Conservation (phyloP, 2,329 filamentous ascomycete genomes). For the Cadophora gregata region DNA sequence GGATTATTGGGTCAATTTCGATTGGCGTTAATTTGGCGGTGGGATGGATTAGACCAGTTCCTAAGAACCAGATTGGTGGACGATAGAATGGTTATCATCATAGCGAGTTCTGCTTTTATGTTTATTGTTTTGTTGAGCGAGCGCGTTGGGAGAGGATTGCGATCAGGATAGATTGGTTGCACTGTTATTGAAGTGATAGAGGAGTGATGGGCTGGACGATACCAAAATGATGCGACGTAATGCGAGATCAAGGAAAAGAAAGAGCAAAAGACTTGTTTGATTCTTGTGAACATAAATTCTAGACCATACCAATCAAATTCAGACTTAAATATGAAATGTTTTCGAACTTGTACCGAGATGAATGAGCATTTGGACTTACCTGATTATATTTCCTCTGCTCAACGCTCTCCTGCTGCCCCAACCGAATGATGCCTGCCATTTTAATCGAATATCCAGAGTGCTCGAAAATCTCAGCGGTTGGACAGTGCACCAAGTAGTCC, state of each 20-base stretch:
- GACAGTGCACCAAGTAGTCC: too few relatives aligned
- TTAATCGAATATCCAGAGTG: too few relatives aligned
- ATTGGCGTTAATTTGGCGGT: slow-evolving; percentile 73
- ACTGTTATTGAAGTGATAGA: not conserved
- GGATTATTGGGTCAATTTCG: slow-evolving; percentile 81
- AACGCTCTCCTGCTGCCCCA: too few relatives aligned
- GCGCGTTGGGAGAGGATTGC: not conserved
- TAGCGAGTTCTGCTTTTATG: not conserved
- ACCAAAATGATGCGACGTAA: not conserved
- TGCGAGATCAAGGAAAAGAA: not conserved
- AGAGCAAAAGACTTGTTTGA: not conserved
- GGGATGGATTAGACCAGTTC: slow-evolving; percentile 65
- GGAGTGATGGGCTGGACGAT: not conserved
- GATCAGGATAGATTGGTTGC: not conserved
- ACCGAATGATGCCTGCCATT: too few relatives aligned
- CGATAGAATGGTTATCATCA: slow-evolving; percentile 16
- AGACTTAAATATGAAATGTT: too few relatives aligned
- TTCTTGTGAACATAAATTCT: not conserved
- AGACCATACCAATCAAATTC: not conserved
- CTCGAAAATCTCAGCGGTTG: too few relatives aligned
- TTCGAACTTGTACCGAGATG: too few relatives aligned
- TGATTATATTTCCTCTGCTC: too few relatives aligned
- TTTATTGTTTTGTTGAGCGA: not conserved
- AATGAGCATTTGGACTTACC: too few relatives aligned
- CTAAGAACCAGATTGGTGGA: slow-evolving; percentile 58